Percentiles rank a stretch among this genome's conserved stretches.
phyloP scores from a whole-genome alignment of 441 rosid species.

The Omphalea diandra region DNA sequence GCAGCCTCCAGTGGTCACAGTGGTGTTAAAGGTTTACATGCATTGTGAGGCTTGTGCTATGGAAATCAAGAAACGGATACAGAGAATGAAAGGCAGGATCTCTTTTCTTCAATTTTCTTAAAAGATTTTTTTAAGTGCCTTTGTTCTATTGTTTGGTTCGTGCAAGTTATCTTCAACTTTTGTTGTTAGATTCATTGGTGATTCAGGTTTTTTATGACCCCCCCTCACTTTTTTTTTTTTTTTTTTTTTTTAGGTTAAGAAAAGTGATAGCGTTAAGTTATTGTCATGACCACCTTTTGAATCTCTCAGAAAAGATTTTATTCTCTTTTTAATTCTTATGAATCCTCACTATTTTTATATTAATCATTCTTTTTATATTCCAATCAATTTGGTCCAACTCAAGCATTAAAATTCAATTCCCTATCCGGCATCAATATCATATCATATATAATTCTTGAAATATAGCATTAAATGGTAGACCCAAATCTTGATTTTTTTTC shows the following conservation, averaged over 20 bases:
- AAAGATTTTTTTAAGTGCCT: neutral
- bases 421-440: conserved; percentile 21
- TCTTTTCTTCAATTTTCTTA: neutral
- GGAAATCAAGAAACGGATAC: conserved; percentile 81
- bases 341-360: conserved; percentile 11
- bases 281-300: conserved; percentile 22
- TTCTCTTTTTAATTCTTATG: conserved; percentile 13
- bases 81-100: conserved; percentile 68
- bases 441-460: conserved; percentile 1
- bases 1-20: conserved; percentile 64
- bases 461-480: conserved; percentile 1
- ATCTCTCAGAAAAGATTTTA: conserved; percentile 23
- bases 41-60: conserved; percentile 94
- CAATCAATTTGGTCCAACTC: conserved; percentile 11
- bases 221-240: neutral
- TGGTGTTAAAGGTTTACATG: conserved; percentile 79
- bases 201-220: conserved; percentile 20
- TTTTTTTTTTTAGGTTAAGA: neutral
- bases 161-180: conserved; percentile 11
- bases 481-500: neutral
- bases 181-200: conserved; percentile 2
- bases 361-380: conserved; percentile 17
- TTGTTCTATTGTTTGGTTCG: conserved; percentile 10
- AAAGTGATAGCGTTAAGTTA: too few species aligned
- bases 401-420: conserved; percentile 17